A percentile compares a stretch with the other conserved stretches of the same genome.
Conservation (phyloP, 768 basidiomycete genomes). For the Rhodosporidiobolus sp. region DNA sequence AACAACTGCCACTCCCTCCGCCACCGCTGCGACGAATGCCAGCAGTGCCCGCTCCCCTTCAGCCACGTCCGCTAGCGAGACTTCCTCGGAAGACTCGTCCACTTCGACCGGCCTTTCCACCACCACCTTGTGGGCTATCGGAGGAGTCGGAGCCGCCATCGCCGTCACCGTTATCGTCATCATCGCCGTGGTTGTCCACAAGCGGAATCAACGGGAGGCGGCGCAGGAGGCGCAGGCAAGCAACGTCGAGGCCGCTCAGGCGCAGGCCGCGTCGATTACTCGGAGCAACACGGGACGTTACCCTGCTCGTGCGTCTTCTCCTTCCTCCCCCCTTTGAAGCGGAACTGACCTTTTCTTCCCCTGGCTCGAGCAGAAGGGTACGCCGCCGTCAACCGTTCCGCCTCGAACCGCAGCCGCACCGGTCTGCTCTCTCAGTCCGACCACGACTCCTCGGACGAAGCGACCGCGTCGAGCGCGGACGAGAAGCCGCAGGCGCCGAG, state of each 20-base stretch:
- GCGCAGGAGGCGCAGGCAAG: neutral
- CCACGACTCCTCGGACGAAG: neutral
- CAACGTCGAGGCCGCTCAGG: neutral
- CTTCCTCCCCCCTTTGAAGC: neutral
- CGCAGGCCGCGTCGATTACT: neutral
- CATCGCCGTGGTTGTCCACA: neutral
- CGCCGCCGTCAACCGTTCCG: neutral
- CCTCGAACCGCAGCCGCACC: neutral
- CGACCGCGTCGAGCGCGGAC: neutral
- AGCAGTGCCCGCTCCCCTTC: neutral
- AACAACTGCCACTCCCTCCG: neutral
- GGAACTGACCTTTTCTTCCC: too few relatives aligned
- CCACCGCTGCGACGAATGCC: neutral
- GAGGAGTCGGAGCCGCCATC: neutral
- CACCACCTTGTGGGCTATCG: neutral
- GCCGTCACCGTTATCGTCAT: neutral
- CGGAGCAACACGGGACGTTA: neutral
- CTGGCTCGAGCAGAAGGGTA: neutral
- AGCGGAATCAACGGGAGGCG: neutral
- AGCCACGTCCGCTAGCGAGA: neutral
- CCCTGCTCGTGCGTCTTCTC: neutral
- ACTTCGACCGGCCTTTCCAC: neutral
- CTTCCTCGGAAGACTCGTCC: neutral
- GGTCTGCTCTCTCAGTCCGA: constrained; percentile 4
- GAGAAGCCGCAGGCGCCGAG: neutral